phyloP scores from a whole-genome alignment of 805 yeast species.

The Blastobotrys terrestris region DNA sequence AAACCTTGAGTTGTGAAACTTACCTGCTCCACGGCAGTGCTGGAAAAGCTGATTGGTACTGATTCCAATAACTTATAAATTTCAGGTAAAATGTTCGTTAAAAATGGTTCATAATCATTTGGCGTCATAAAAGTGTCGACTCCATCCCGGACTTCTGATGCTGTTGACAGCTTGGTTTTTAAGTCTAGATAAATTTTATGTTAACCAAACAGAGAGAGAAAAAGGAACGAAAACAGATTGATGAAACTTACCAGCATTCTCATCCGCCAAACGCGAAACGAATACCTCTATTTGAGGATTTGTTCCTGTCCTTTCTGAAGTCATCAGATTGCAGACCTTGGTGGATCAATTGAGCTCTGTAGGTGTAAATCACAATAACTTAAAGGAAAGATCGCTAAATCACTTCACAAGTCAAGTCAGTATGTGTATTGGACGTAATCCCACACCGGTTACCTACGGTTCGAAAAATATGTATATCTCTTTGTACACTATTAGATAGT shows the following conservation, averaged over 20 bases:
- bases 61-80: constrained; percentile 55
- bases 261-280: constrained; percentile 54
- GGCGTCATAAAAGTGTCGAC: constrained; percentile 78
- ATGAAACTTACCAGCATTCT: constrained; percentile 27
- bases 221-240: too few species aligned
- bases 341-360: not conserved
- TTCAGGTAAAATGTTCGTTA: constrained; percentile 63
- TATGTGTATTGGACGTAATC: too few species aligned
- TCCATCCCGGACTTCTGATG: constrained; percentile 80
- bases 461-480: too few species aligned
- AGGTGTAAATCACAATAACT: too few species aligned
- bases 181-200: too few species aligned
- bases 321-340: not conserved
- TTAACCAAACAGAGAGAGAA: too few species aligned
- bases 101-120: constrained; percentile 72
- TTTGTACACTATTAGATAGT: too few species aligned
- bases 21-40: constrained; percentile 54
- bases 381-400: not conserved
- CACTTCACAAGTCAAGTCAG: not conserved
- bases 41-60: constrained; percentile 67
- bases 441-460: too few species aligned
- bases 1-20: not conserved
- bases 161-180: constrained; percentile 56
- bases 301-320: constrained; percentile 5
- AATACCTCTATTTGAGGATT: constrained; percentile 55